These are phyloP conservation scores for Salix dunnii DNA, from an alignment of 345 rosid genomes.

Conservation along the genomic window DNA sequence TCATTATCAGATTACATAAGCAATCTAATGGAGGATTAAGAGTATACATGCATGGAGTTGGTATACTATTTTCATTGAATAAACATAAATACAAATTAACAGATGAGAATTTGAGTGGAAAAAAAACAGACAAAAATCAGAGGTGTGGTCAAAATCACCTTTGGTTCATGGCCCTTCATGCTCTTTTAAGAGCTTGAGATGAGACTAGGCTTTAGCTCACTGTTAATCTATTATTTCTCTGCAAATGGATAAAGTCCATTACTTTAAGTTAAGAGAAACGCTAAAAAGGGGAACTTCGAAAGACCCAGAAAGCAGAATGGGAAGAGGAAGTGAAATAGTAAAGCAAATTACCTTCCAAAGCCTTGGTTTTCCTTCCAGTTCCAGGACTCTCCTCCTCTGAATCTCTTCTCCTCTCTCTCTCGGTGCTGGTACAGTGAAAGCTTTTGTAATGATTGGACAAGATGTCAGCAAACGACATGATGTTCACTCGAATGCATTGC, in stretches of 20 bases:
- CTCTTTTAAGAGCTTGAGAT: background rate
- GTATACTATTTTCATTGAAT: too few species aligned
- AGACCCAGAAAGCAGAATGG: background rate
- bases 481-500: too few species aligned
- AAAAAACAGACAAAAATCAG: background rate
- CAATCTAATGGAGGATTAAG: background rate
- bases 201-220: background rate
- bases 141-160: slow-evolving; percentile 16
- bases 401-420: too few species aligned
- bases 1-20: background rate
- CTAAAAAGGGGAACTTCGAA: background rate
- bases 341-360: too few species aligned
- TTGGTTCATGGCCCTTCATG: slow-evolving; percentile 40
- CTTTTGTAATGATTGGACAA: too few species aligned
- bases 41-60: background rate
- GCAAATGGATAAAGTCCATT: background rate
- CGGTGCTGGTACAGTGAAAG: too few species aligned
- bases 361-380: too few species aligned
- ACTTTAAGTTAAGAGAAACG: background rate
- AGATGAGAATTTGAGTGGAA: background rate
- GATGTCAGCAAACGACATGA: too few species aligned
- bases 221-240: too few species aligned
- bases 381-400: too few species aligned
- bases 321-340: background rate
- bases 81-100: background rate